phyloP scores from a whole-genome alignment of 2,329 filamentous ascomycete species.

The Hymenoscyphus repandus region DNA sequence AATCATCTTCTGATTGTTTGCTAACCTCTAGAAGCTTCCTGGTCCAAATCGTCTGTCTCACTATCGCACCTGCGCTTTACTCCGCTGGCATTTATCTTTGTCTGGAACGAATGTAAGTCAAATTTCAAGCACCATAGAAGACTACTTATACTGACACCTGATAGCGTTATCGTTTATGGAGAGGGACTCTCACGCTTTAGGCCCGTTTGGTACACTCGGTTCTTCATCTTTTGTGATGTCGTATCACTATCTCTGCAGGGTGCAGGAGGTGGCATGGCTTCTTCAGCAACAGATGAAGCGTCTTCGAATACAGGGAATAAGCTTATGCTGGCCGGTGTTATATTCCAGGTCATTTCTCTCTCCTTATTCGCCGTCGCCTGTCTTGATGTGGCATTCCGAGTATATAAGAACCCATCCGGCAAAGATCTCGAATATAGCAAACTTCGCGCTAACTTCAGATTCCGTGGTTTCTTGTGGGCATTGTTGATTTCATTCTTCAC shows the following conservation, averaged over 20 bases:
- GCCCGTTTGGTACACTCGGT: slow-evolving; percentile 40
- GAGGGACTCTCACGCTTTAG: slow-evolving; percentile 40
- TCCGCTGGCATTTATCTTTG: slow-evolving; percentile 57
- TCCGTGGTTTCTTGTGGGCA: slow-evolving; percentile 42
- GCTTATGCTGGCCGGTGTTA: slow-evolving; percentile 53
- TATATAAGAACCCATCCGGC: neutral
- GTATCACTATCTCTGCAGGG: slow-evolving; percentile 54
- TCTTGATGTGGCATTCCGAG: slow-evolving; percentile 9
- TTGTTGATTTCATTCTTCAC: slow-evolving; percentile 45
- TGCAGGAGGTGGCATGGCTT: slow-evolving; percentile 31
- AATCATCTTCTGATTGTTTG: neutral
- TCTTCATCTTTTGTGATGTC: slow-evolving; percentile 57
- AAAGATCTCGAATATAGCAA: neutral
- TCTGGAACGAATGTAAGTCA: slow-evolving; percentile 32
- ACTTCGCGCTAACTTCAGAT: neutral
- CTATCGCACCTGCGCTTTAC: slow-evolving; percentile 57
- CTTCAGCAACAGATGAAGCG: slow-evolving; percentile 10
- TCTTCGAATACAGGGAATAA: slow-evolving; percentile 40
- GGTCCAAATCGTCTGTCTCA: slow-evolving; percentile 54
- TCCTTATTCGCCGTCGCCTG: slow-evolving; percentile 23
- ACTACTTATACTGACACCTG: neutral
- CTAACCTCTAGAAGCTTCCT: slow-evolving; percentile 27
- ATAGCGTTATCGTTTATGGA: slow-evolving; percentile 3
- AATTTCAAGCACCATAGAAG: neutral
- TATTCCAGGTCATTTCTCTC: slow-evolving; percentile 49